Percentiles rank a stretch among this genome's conserved stretches.
Conservation (phyloP, 1,284 basidiomycete species). For the Rhodotorula sp. region DNA sequence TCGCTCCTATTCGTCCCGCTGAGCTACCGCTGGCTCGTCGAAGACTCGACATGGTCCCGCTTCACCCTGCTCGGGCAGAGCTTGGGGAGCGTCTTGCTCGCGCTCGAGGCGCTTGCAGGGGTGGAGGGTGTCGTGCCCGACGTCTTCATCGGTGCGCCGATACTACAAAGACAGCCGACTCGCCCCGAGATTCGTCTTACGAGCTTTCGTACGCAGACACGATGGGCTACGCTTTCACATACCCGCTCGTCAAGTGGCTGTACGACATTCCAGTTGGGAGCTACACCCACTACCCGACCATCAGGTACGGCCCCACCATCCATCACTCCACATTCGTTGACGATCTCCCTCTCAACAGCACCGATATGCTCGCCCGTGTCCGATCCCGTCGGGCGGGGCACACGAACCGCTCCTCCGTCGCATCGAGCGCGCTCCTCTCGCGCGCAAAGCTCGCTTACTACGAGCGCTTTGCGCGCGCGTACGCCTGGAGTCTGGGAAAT, state of each 20-base stretch:
- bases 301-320: slow-evolving; percentile 55
- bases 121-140: slow-evolving; percentile 70
- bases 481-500: slow-evolving; percentile 70
- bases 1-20: slow-evolving; percentile 78
- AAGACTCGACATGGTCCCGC: slow-evolving; percentile 77
- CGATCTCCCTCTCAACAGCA: slow-evolving; percentile 51
- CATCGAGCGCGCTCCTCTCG: slow-evolving; percentile 64
- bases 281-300: slow-evolving; percentile 96
- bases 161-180: neutral
- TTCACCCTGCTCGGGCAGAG: slow-evolving; percentile 93
- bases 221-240: slow-evolving; percentile 97
- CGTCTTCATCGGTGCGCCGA: slow-evolving; percentile 75
- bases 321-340: neutral
- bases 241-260: slow-evolving; percentile 70
- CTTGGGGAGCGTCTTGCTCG: slow-evolving; percentile 79
- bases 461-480: slow-evolving; percentile 78
- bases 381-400: slow-evolving; percentile 55
- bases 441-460: slow-evolving; percentile 84
- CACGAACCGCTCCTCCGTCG: slow-evolving; percentile 67
- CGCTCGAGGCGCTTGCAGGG: slow-evolving; percentile 68
- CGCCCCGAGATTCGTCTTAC: neutral
- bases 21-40: slow-evolving; percentile 67
- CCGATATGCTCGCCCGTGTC: slow-evolving; percentile 88
- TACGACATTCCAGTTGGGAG: slow-evolving; percentile 62
- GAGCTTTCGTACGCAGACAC: slow-evolving; percentile 67